Evolutionary conservation across 441 rosid genomes (phyloP), one percentile per base, ranked within the genome.

Genomic region (Viola pubescens): DNA sequence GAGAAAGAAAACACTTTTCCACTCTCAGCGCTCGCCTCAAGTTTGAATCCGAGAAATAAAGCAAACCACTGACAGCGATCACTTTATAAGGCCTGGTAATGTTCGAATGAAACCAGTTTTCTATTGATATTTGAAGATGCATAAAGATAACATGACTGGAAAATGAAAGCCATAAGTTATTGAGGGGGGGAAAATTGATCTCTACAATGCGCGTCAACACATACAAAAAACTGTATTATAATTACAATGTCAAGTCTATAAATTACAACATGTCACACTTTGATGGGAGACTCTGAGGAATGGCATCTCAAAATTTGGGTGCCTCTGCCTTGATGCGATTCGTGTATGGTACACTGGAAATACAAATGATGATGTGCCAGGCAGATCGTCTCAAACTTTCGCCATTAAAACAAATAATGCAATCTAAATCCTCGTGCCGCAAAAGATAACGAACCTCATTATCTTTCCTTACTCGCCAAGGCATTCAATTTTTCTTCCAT

Each of bases 401-500:
- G 50, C 54, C 62, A 10, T 10, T 12, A 39, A 34, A 71, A 34
- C 12, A 52, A 50, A 2, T 26, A 26, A 2, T 26, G 34, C 34
- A 26, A 26, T 26, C 34, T 0, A 1, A 26, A 26, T 26, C 34
- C 34, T 61, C 58, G 7, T 9, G 14, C 12, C 54, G 14, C 48
- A 7, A 43, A n/a, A 54, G 39, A 26, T 51, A 59, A 54, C 37
- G 50, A 5, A 69, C 63, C 53, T 76, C 61, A 52, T 74, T 75
- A 67, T 63, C 73, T 64, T 75, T 68, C 71, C 71, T 69, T 77
- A 13, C 56, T 70, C 60, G 69, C 59, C 68, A 72, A 58, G 60
- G 75, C 71, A 58, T 79, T 79, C 76, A 89, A 64, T 67, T 80
- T 84, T 61, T 70, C 78, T 73, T 85, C 90, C 56, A 89, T 60